Evolutionary conservation across 352 stramenopile genomes (phyloP), one percentile per base, ranked within the genome.

Genomic region (Pythium dissimile): DNA sequence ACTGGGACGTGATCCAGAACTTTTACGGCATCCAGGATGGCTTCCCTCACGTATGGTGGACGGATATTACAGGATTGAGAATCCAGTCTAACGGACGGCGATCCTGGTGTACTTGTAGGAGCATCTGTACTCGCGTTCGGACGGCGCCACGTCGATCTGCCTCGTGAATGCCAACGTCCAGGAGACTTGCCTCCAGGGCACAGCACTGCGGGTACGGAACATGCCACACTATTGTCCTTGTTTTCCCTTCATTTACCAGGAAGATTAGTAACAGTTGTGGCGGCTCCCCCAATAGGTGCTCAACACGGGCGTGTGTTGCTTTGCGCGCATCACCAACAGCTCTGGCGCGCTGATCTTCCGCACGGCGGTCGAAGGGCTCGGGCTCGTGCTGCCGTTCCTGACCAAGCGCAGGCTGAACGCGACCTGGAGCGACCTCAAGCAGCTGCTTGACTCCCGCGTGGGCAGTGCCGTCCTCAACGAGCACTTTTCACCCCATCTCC

Each of bases 221-320:
- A 27, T 24, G n/a, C n/a, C n/a, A n/a, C n/a, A n/a, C 15, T 15
- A 38, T 38, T 15, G 9, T 15, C 31, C 9, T 4, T 46, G 3
- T 6, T 45, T 37, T 24, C 16, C 6, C 3, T 1, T 51, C 32
- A 8, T 18, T 18, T 16, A 13, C 52, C n/a, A 37, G 10, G 21
- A 18, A 18, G 7, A 2, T 16, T 11, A 41, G 8, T 48, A 4
- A 16, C 37, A 24, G 16, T 18, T 53, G n/a, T 35, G 28, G 5
- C 44, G 28, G n/a, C n/a, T n/a, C 32, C 15, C 10, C 5, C n/a
- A 3, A 21, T 37, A 86, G 66, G 79, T 97, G 28, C 64, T 97
- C 18, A 89, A 96, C 65, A 94, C 86, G 24, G 89, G 89, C 2
- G 59, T 96, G n/a, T 82, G 86, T 15, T 81, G 93, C 31, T 96